Conservation (phyloP, 352 stramenopile species). For the Phytophthora brassicae region DNA sequence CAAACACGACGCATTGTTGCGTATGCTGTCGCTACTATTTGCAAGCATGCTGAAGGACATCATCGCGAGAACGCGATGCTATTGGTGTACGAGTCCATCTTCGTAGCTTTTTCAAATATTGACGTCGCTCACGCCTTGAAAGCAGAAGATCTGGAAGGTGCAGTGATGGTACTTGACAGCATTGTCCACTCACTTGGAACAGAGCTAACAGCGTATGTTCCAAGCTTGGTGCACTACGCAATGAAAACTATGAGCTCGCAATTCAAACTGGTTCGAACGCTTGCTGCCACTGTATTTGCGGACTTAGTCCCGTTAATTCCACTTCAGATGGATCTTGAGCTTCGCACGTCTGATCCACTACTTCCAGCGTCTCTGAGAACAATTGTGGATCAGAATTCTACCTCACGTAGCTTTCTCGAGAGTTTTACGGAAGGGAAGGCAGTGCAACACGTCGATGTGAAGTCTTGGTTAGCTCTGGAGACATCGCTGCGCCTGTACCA, state of each 20-base stretch:
- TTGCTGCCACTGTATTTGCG: conserved; percentile 67
- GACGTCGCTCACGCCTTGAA: not conserved
- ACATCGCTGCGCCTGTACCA: conserved; percentile 69
- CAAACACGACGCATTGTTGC: conserved; percentile 39
- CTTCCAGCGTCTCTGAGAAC: conserved; percentile 19
- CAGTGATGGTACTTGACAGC: conserved; percentile 61
- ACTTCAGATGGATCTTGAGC: conserved; percentile 69
- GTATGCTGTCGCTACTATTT: conserved; percentile 51
- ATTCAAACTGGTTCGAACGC: conserved; percentile 36
- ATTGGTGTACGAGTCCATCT: conserved; percentile 52
- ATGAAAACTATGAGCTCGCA: conserved; percentile 71
- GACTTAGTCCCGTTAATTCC: conserved; percentile 71
- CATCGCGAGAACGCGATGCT: conserved; percentile 47
- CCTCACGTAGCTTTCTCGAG: conserved; percentile 70
- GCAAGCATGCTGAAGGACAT: conserved; percentile 26
- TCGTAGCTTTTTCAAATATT: conserved; percentile 32
- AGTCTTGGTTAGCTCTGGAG: conserved; percentile 27
- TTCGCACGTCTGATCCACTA: conserved; percentile 5
- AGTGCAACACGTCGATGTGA: conserved; percentile 42
- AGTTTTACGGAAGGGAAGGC: conserved; percentile 62
- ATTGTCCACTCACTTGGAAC: conserved; percentile 39
- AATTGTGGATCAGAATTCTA: conserved; percentile 50
- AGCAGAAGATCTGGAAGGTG: conserved; percentile 34
- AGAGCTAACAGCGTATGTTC: conserved; percentile 55
- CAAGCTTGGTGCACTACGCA: conserved; percentile 66